Base-by-base conservation (phyloP, 257 asterid species). In the Coffea canephora region DNA sequence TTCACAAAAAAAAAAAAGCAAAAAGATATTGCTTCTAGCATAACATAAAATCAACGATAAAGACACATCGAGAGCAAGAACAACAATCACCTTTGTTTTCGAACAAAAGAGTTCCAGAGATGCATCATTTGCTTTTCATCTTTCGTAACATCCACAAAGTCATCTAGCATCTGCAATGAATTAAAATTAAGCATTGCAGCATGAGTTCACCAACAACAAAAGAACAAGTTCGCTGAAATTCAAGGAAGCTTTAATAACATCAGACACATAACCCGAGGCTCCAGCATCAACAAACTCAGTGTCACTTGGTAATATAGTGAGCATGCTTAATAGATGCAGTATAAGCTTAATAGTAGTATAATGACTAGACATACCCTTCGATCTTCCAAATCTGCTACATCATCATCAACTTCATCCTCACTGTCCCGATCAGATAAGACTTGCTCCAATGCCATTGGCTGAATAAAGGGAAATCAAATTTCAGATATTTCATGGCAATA, bases 321-420 rank as follows among this genome's bases (percentile, higher is more conserved):
- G 8, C 55, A 27, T 55, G 61, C 15, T 10, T 45, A 11, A 72
- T n/a, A 79, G 12, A 27, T 80, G 66, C 66, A 69, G 82, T 79
- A 85, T 67, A 79, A 74, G 61, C 93, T 19, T 36, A 12, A 12
- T 45, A 76, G 18, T 27, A 76, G 52, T 65, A 46, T 43, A 55
- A 49, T 31, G 49, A 64, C 9, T 64, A 23, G 21, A 76, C 5
- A 81, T 79, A 96, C 99, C 93, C 99, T 90, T 88, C 93, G 89
- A 89, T 96, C 99, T 89, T 96, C 99, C 77, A 96, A 91, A 84
- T 96, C 99, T 25, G 98, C 99, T 74, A 96, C 99, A 87, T 96
- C 99, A 81, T 94, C 99, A 81, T 96, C 99, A 49, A 96, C 98
- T 88, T 96, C 99, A 86, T 94, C 99, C 90, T 96, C 99, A 80